phyloP scores from a whole-genome alignment of 768 basidiomycete species.

The Rhodotorula paludigena region DNA sequence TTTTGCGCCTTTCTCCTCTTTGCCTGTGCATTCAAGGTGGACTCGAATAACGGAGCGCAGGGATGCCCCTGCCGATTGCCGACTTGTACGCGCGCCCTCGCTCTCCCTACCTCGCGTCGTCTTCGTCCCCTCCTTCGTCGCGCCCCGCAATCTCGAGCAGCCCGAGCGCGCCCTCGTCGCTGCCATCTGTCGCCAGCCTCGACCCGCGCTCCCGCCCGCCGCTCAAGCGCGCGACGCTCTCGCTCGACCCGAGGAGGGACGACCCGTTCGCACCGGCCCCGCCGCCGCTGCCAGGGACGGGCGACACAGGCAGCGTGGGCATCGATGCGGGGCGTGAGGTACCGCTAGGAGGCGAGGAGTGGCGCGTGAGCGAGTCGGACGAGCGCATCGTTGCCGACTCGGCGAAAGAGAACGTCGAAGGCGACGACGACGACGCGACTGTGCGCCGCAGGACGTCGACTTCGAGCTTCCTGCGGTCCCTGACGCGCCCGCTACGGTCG shows the following conservation, averaged over 20 bases:
- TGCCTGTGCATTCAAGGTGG: too few species aligned
- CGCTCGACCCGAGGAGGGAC: background rate
- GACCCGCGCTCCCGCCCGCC: background rate
- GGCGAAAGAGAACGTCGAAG: too few species aligned
- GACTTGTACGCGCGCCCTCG: background rate
- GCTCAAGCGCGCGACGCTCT: background rate
- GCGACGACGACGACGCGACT: background rate
- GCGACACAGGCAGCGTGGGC: too few species aligned
- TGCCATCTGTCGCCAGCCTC: background rate
- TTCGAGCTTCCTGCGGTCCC: background rate
- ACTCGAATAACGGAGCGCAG: too few species aligned
- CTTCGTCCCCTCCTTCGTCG: background rate
- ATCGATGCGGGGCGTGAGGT: background rate
- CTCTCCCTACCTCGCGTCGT: background rate
- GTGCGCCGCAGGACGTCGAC: slow-evolving; percentile 4
- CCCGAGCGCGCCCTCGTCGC: background rate
- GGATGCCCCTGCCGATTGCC: background rate
- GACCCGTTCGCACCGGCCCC: background rate
- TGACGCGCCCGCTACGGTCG: background rate
- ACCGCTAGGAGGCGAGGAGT: background rate
- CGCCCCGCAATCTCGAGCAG: too few species aligned
- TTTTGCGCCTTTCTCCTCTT: background rate
- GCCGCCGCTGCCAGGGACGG: background rate
- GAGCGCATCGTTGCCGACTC: background rate
- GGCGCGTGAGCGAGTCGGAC: background rate